Evolutionary conservation across 2,329 filamentous ascomycete genomes (phyloP).

Genomic region (Rutstroemia sp.): DNA sequence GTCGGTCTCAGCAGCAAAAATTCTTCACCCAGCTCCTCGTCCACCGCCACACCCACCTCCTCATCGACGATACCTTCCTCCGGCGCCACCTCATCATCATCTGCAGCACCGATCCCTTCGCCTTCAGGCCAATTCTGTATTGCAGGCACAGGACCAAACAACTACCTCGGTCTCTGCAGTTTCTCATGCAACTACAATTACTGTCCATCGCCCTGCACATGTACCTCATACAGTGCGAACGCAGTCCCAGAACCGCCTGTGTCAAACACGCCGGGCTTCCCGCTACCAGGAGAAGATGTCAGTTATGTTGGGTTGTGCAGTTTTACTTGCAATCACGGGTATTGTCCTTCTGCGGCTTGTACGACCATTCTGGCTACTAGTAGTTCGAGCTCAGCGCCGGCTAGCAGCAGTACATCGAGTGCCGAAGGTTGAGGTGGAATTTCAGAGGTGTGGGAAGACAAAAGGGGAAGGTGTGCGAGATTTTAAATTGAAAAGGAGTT

Average conservation of each 20-base stretch:
- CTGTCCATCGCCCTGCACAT: conserved; percentile 22
- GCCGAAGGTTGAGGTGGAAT: too few species aligned
- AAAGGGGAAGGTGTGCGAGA: too few species aligned
- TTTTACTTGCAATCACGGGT: conserved; percentile 39
- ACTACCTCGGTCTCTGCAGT: conserved; percentile 32
- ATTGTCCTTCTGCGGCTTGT: conserved; percentile 18
- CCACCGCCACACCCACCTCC: background rate
- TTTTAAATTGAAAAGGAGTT: too few species aligned
- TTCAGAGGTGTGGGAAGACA: too few species aligned
- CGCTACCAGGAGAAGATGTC: conserved; percentile 28
- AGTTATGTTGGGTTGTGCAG: conserved; percentile 39
- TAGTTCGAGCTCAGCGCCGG: background rate
- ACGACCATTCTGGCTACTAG: background rate
- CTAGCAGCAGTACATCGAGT: too few species aligned
- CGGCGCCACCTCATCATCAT: background rate
- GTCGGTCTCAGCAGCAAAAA: background rate
- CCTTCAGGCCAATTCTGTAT: conserved; percentile 12
- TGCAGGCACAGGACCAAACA: conserved; percentile 24
- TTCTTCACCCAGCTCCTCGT: background rate
- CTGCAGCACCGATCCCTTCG: background rate
- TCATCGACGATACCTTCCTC: background rate
- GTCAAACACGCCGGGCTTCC: conserved; percentile 31
- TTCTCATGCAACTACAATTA: conserved; percentile 25
- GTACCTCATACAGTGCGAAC: conserved; percentile 13
- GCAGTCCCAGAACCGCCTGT: conserved; percentile 15